Percentiles rank a stretch among this genome's conserved stretches.
phyloP scores from a whole-genome alignment of 192 early-diverging fungal species.

The Backusella sp. region DNA sequence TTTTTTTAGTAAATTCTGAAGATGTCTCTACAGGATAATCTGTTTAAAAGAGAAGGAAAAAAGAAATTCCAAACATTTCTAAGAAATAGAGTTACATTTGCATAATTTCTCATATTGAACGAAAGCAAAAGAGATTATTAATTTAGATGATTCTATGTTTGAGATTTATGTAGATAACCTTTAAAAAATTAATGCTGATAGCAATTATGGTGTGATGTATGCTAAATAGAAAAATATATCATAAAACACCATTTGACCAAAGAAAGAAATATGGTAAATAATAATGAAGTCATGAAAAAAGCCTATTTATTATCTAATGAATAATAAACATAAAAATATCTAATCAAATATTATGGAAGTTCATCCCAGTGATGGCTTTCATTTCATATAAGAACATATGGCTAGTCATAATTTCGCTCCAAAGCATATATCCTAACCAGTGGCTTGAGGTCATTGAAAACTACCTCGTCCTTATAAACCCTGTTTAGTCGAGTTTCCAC shows the following conservation, averaged over 20 bases:
- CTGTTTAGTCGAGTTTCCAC: conserved; percentile 86
- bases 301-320: neutral
- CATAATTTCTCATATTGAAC: neutral
- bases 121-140: neutral
- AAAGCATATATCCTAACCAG: conserved; percentile 75
- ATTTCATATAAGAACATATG: conserved; percentile 78
- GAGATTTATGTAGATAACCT: neutral
- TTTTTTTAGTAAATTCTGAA: neutral
- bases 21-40: neutral
- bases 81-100: neutral
- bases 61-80: neutral
- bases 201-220: neutral
- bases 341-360: conserved; percentile 60
- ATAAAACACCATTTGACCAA: neutral
- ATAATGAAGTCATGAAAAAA: neutral
- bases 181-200: neutral
- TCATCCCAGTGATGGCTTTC: conserved; percentile 61
- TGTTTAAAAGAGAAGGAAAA: neutral
- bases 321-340: neutral
- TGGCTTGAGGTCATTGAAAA: conserved; percentile 69
- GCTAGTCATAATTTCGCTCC: conserved; percentile 68
- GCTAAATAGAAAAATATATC: neutral
- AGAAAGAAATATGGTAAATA: neutral
- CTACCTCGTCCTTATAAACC: conserved; percentile 88
- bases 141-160: neutral